Evolutionary conservation across 2,329 filamentous ascomycete genomes (phyloP).

Genomic region (Lachnellula occidentalis): DNA sequence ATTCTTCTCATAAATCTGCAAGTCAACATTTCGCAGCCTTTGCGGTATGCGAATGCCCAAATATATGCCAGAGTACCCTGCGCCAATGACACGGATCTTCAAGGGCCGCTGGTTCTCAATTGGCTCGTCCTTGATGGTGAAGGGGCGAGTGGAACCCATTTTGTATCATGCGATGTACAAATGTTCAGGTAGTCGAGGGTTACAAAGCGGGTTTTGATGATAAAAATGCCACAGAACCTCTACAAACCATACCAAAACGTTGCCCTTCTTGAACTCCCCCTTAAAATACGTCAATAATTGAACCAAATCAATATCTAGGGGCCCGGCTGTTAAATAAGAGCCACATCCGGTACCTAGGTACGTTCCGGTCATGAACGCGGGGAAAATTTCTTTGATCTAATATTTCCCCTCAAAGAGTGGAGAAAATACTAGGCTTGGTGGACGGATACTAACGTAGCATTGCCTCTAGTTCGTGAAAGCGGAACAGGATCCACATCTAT

Average conservation of each 20-base stretch:
- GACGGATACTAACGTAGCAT: no score
- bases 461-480: no score
- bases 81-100: constrained; percentile 29
- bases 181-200: neutral
- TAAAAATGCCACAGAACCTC: neutral
- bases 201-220: neutral
- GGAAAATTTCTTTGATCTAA: no score
- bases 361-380: no score
- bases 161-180: neutral
- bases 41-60: constrained; percentile 29
- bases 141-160: neutral
- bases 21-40: constrained; percentile 25
- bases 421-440: no score
- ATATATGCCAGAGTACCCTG: constrained; percentile 31
- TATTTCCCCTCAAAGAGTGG: no score
- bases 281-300: no score
- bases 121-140: constrained; percentile 24
- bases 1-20: constrained; percentile 49
- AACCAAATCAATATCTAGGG: no score
- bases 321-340: no score
- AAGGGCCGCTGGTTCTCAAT: constrained; percentile 25
- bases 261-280: neutral
- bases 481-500: no score
- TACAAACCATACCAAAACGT: no score
- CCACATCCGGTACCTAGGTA: no score